A percentile compares a stretch with the other conserved stretches of the same genome.
These are phyloP conservation scores for Yamadazyma diospyri DNA, from an alignment of 1,139 yeast genomes.

Conservation along the genomic window DNA sequence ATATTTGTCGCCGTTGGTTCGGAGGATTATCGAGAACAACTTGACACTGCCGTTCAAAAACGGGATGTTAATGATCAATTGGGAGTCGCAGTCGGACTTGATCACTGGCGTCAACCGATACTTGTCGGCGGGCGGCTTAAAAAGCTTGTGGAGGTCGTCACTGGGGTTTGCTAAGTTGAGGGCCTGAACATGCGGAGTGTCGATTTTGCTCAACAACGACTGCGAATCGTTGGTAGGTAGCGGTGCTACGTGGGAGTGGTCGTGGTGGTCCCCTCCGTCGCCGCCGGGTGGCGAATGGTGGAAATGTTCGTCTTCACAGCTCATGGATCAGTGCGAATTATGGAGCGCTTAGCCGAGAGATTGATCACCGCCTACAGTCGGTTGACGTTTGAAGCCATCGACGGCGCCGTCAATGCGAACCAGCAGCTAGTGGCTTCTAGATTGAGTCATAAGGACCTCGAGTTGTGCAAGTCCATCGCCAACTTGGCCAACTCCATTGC, in stretches of 20 bases:
- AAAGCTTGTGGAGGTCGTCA: constrained; percentile 50
- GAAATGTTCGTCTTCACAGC: constrained; percentile 39
- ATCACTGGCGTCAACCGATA: constrained; percentile 47
- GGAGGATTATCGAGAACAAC: constrained; percentile 65
- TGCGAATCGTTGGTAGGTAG: constrained; percentile 71
- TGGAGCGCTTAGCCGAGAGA: constrained; percentile 1
- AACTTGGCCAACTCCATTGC: constrained; percentile 2
- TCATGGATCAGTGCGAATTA: constrained; percentile 23
- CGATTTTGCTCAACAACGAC: constrained; percentile 60
- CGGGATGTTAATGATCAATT: constrained; percentile 72
- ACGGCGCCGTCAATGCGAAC: constrained; percentile 1
- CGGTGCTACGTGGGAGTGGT: constrained; percentile 52
- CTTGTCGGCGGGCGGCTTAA: constrained; percentile 40
- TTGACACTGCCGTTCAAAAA: constrained; percentile 69
- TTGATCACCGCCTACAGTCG: constrained; percentile 7
- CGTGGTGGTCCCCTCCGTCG: constrained; percentile 18
- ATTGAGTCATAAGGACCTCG: constrained; percentile 9
- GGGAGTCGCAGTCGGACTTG: constrained; percentile 79
- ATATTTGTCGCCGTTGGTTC: constrained; percentile 58
- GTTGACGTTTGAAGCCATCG: constrained; percentile 2
- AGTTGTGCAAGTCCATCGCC: constrained; percentile 5
- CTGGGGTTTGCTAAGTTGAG: constrained; percentile 58
- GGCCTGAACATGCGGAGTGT: constrained; percentile 58
- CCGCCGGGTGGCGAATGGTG: constrained; percentile 22
- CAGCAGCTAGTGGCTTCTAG: background rate